phyloP scores from a whole-genome alignment of 2,329 filamentous ascomycete genomes.

The Cladosporium sp. region DNA sequence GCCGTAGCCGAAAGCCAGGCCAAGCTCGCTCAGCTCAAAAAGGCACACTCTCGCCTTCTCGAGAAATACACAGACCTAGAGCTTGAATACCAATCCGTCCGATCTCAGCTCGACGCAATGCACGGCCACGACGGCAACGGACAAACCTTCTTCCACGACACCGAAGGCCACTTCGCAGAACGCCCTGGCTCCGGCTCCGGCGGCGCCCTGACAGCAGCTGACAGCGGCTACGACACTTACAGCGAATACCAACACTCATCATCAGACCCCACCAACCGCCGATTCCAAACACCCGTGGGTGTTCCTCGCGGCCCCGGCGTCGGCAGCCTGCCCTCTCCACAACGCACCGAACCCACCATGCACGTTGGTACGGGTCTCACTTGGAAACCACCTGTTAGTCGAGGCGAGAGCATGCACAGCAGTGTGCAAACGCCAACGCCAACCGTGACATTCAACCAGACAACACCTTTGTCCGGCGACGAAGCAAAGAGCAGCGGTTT shows the following conservation, averaged over 20 bases:
- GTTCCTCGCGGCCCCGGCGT: background rate
- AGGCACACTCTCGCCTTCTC: slow-evolving; percentile 47
- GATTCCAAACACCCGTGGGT: slow-evolving; percentile 5
- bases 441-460: slow-evolving; percentile 23
- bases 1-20: slow-evolving; percentile 44
- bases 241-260: slow-evolving; percentile 21
- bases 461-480: slow-evolving; percentile 24
- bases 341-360: slow-evolving; percentile 18
- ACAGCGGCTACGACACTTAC: slow-evolving; percentile 21
- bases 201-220: slow-evolving; percentile 16
- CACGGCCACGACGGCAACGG: slow-evolving; percentile 12
- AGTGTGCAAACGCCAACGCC: slow-evolving; percentile 54
- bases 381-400: slow-evolving; percentile 19
- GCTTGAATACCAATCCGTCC: slow-evolving; percentile 28
- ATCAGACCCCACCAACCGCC: slow-evolving; percentile 20
- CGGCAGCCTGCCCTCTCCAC: slow-evolving; percentile 16
- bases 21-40: slow-evolving; percentile 47
- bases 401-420: slow-evolving; percentile 4
- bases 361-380: slow-evolving; percentile 17
- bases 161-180: slow-evolving; percentile 10
- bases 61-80: slow-evolving; percentile 47
- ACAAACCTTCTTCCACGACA: slow-evolving; percentile 8
- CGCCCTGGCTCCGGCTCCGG: slow-evolving; percentile 11
- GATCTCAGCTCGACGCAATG: slow-evolving; percentile 23
- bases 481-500: slow-evolving; percentile 18